Conservation (phyloP, 1,139 yeast genomes). For the Nakaseomyces uthaithaninus region DNA sequence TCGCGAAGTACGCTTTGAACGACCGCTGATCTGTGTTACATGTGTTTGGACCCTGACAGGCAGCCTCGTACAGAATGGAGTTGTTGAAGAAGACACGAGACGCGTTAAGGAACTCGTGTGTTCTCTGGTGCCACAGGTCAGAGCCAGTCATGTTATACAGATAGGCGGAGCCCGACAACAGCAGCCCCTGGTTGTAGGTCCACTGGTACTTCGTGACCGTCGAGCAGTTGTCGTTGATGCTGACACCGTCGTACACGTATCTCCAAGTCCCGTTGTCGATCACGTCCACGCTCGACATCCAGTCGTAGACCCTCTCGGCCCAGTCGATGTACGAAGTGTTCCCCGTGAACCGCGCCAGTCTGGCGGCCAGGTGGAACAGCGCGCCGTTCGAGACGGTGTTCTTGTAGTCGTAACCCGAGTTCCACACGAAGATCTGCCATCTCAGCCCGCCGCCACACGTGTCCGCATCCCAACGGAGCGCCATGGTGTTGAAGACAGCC, state of each 20-base stretch:
- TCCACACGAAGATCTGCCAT: conserved; percentile 97
- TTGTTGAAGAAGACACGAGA: conserved; percentile 52
- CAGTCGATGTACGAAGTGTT: conserved; percentile 66
- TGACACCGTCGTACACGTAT: conserved; percentile 74
- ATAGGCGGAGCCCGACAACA: conserved; percentile 76
- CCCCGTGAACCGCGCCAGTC: conserved; percentile 77
- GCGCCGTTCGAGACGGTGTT: conserved; percentile 89
- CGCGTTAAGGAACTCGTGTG: conserved; percentile 44
- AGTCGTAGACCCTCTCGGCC: conserved; percentile 73
- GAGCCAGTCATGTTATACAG: conserved; percentile 68
- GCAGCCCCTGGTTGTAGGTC: conserved; percentile 83
- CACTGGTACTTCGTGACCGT: conserved; percentile 55
- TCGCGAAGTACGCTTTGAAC: conserved; percentile 72
- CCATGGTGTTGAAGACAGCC: conserved; percentile 85
- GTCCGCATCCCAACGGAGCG: conserved; percentile 70
- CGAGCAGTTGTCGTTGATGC: conserved; percentile 54
- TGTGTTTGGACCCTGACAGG: conserved; percentile 56
- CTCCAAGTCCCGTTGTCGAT: conserved; percentile 42
- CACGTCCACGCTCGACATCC: conserved; percentile 62
- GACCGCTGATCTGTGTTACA: conserved; percentile 90
- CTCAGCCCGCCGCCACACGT: conserved; percentile 82
- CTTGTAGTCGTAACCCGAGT: conserved; percentile 86
- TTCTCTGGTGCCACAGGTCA: conserved; percentile 57
- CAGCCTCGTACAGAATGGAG: conserved; percentile 62
- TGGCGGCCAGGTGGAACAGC: conserved; percentile 77